Evolutionary conservation across 345 rosid species (phyloP), one percentile per base, ranked within the genome.

Genomic region (Trapa bicornis): DNA sequence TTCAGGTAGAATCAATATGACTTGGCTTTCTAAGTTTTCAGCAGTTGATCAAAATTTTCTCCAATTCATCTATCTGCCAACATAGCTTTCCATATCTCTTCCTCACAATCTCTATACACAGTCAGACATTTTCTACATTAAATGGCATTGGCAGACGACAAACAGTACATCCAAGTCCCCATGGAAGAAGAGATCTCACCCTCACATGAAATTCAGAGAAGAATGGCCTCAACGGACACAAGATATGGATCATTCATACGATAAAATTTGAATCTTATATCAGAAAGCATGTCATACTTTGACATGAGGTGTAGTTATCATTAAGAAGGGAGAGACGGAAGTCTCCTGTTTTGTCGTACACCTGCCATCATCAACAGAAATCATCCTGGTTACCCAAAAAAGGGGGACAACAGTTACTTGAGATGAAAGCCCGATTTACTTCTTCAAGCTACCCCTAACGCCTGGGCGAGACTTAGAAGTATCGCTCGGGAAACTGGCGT

Each of bases 361-460:
- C 37, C 63, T 58, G 32, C 38, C 63, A 7, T 58, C 63, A 58
- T 29, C 37, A 35, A 36, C 63, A 58, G 14, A 37, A 35, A 10
- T 12, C 37, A 33, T 4, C 9, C 63, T 6, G 35, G 6, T 54
- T 54, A n/a, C 63, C 63, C 6, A 35, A 33, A 32, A 58, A 58
- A 22, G 29, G 29, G 29, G 29, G 29, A 22, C 29, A 22, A 22
- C 29, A 22, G 29, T 22, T 22, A 22, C 29, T 22, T 22, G 29
- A 22, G 29, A 22, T 22, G 29, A 22, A 22, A 22, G 29, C 29
- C 29, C 29, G 29, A 22, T 11, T 58, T 38, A 82, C 78, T 82
- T 82, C 79, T 82, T 82, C 10, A 67, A 14, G 76, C 83, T 79
- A 57, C 86, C 86, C 36, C 83, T 53, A 13, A 82, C 65, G 6